Percentiles rank a stretch among this genome's conserved stretches.
Conservation (phyloP, 345 rosid species). For the Salix suchowensis region DNA sequence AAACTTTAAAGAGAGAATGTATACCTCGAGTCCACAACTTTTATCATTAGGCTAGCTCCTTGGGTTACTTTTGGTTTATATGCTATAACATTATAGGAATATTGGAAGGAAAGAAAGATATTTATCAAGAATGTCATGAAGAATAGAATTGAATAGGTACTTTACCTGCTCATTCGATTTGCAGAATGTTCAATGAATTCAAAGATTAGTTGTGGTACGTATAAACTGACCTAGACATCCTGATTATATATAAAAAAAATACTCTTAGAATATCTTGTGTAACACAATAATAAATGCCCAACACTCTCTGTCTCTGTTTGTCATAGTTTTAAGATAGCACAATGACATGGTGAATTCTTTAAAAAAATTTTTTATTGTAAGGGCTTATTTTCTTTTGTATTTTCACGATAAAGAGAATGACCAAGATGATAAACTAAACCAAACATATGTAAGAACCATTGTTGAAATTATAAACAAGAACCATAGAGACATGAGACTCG, state of each 20-base stretch:
- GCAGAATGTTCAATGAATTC: too few species aligned
- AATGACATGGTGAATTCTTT: neutral
- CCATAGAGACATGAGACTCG: neutral
- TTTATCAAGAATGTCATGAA: neutral
- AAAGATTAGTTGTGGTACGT: too few species aligned
- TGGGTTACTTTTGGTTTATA: neutral
- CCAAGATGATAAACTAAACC: too few species aligned
- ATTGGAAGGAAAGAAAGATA: neutral
- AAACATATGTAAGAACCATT: neutral
- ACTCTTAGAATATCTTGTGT: neutral
- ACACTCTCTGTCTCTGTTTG: neutral
- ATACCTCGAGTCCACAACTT: too few species aligned
- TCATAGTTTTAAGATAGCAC: neutral
- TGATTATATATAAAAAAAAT: too few species aligned
- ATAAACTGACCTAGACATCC: rapidly evolving
- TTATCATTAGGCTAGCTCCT: too few species aligned
- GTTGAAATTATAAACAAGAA: neutral
- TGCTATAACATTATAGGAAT: neutral
- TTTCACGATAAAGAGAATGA: neutral
- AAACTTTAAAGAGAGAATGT: too few species aligned
- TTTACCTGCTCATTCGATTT: too few species aligned
- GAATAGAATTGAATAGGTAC: too few species aligned
- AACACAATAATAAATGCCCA: neutral
- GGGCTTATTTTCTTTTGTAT: neutral
- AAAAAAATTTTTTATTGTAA: too few species aligned